Percentiles rank a stretch among this genome's conserved stretches.
Evolutionary conservation across 2,329 filamentous ascomycete genomes (phyloP).

Genomic region (Phialocephala subalpina): DNA sequence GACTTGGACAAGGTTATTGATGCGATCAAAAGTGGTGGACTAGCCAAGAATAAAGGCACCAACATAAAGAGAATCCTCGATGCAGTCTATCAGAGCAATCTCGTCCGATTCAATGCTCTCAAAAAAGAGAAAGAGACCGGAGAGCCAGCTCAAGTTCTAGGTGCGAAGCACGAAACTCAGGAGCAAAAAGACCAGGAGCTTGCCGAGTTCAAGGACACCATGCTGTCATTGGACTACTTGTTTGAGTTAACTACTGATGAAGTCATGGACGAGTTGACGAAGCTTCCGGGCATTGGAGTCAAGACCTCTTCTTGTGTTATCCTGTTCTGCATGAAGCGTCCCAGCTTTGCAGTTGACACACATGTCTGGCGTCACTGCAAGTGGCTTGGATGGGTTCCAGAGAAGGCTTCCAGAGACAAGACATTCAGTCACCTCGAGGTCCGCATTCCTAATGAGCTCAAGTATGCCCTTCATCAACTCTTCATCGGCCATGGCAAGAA

Average conservation of each 20-base stretch:
- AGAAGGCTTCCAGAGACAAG: slow-evolving; percentile 53
- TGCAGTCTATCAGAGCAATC: slow-evolving; percentile 75
- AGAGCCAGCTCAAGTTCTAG: slow-evolving; percentile 53
- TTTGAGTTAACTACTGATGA: slow-evolving; percentile 53
- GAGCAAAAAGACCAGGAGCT: slow-evolving; percentile 65
- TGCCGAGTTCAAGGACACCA: slow-evolving; percentile 60
- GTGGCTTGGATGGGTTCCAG: slow-evolving; percentile 64
- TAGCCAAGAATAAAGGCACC: slow-evolving; percentile 74
- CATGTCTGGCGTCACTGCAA: slow-evolving; percentile 61
- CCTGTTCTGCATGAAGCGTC: slow-evolving; percentile 61
- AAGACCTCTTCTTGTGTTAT: slow-evolving; percentile 65
- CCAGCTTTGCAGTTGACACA: slow-evolving; percentile 65
- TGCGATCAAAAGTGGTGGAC: slow-evolving; percentile 74
- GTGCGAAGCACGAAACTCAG: slow-evolving; percentile 48
- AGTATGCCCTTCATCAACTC: slow-evolving; percentile 63
- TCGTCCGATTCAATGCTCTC: slow-evolving; percentile 58
- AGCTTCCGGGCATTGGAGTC: slow-evolving; percentile 61
- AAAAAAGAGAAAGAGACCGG: slow-evolving; percentile 50
- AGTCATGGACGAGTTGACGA: slow-evolving; percentile 58
- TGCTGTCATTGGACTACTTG: slow-evolving; percentile 65
- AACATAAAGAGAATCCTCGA: slow-evolving; percentile 79
- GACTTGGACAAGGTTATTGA: slow-evolving; percentile 67
- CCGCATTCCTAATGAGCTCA: slow-evolving; percentile 58
- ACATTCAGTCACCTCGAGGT: slow-evolving; percentile 62
- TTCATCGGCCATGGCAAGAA: slow-evolving; percentile 61